Base-by-base conservation (phyloP, 176 grass and related monocot genomes). In the Tillandsia leiboldiana region DNA sequence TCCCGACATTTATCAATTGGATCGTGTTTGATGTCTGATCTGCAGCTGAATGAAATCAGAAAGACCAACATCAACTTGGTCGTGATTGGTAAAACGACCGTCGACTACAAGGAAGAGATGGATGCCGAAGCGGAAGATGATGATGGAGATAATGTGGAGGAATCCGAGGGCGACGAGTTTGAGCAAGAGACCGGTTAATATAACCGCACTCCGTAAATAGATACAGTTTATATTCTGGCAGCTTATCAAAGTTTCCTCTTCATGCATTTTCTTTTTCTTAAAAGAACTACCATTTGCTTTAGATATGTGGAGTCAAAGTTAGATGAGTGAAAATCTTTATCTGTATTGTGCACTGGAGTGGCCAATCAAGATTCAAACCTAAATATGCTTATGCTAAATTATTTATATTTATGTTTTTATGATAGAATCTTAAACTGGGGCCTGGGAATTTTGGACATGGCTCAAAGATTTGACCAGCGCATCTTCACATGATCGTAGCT, bases 121-220 rank as follows among this genome's bases (percentile, higher is more conserved):
- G 87, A 93, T 53, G 84, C 87, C 12, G 89, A 85, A 53, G 84
- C 75, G 15, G 94, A 99, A 66, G 89, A 99, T 22, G 94, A 99
- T 42, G 89, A 93, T 11, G 90, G 75, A 1, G 90, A 99, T 62
- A 88, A 93, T 51, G 84, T 88, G 3, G 94, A 92, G 47, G 94
- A 93, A 58, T 93, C 90, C 0, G 94, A 99, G 52, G 94, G 81
- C n/a, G 94, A 93, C 33, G 94, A 93, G 51, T 99, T 93, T 70
- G 90, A 99, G 50, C 87, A 99, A 62, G 90, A 93, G 69, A 88
- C 84, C 53, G 84, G 89, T 68, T 93, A 84, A 99, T 71, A 23
- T 27, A 15, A n/a, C 65, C 22, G 17, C 56, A 61, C 22, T 61
- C 1, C 18, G 56, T 22, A 8, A 57, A 12, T 57, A 2, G 2